phyloP scores from a whole-genome alignment of 805 yeast genomes.

The Ogataea neopini region DNA sequence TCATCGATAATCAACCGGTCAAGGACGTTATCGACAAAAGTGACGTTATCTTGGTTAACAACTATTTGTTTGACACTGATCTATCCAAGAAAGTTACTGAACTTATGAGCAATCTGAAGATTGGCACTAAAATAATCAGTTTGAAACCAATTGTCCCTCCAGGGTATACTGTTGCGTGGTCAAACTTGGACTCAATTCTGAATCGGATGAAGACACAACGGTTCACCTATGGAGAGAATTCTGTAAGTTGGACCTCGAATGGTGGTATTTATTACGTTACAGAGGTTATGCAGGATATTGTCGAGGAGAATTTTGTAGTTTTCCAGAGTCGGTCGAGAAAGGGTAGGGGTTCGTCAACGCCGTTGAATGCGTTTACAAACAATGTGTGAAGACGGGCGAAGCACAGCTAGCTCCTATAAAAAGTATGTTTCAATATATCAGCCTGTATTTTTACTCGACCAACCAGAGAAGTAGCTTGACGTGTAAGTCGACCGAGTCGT shows the following conservation, averaged over 20 bases:
- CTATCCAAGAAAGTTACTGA: conserved; percentile 66
- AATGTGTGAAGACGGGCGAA: conserved; percentile 24
- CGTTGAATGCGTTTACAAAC: conserved; percentile 36
- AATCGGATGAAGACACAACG: conserved; percentile 65
- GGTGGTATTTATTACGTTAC: conserved; percentile 79
- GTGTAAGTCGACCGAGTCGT: no score
- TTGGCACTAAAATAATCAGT: conserved; percentile 79
- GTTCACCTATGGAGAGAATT: conserved; percentile 61
- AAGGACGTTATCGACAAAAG: conserved; percentile 54
- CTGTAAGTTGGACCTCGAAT: conserved; percentile 90
- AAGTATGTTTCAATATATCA: not conserved
- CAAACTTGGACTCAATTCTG: conserved; percentile 55
- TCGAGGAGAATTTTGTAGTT: conserved; percentile 35
- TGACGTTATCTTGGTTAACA: conserved; percentile 77
- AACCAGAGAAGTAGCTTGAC: no score
- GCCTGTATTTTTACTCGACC: no score
- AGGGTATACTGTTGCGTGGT: conserved; percentile 62
- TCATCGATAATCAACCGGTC: conserved; percentile 65
- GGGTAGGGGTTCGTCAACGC: conserved; percentile 21
- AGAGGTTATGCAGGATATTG: conserved; percentile 49
- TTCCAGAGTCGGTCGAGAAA: conserved; percentile 30
- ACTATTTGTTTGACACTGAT: conserved; percentile 78
- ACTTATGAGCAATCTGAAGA: conserved; percentile 60
- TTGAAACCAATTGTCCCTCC: conserved; percentile 78
- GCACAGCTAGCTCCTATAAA: no score